Percentiles rank a stretch among this genome's conserved stretches.
phyloP scores from a whole-genome alignment of 2,329 filamentous ascomycete species.

The Colletotrichum tropicale region DNA sequence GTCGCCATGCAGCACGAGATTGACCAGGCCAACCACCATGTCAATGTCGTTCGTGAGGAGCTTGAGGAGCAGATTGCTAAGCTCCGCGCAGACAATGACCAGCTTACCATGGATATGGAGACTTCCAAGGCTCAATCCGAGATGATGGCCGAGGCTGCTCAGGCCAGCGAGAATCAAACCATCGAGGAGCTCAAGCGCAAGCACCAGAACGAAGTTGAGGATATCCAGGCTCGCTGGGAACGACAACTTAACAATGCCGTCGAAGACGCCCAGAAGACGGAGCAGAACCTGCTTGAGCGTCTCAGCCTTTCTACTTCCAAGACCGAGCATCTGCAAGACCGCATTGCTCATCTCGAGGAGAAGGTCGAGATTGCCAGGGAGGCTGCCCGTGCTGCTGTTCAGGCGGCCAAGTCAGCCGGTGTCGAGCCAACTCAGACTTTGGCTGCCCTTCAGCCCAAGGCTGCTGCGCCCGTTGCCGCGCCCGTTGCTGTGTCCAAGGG shows the following conservation, averaged over 20 bases:
- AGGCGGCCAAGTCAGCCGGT: slow-evolving; percentile 69
- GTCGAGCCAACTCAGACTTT: slow-evolving; percentile 35
- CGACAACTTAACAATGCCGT: slow-evolving; percentile 73
- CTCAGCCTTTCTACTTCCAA: slow-evolving; percentile 84
- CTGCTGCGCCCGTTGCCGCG: slow-evolving; percentile 45
- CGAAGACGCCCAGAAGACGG: slow-evolving; percentile 82
- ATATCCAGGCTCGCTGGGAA: slow-evolving; percentile 77
- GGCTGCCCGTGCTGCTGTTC: slow-evolving; percentile 81
- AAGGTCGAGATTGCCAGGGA: slow-evolving; percentile 89
- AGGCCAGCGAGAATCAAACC: slow-evolving; percentile 67
- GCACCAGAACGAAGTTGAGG: slow-evolving; percentile 73
- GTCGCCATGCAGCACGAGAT: slow-evolving; percentile 81
- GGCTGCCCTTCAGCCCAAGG: slow-evolving; percentile 33
- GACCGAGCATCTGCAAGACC: slow-evolving; percentile 84
- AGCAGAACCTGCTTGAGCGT: slow-evolving; percentile 80
- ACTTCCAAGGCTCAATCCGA: slow-evolving; percentile 82
- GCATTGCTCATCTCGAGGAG: slow-evolving; percentile 83
- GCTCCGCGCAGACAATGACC: slow-evolving; percentile 77
- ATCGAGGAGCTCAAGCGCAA: slow-evolving; percentile 57
- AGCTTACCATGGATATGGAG: slow-evolving; percentile 78
- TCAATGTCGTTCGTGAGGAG: slow-evolving; percentile 81
- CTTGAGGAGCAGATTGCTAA: slow-evolving; percentile 80
- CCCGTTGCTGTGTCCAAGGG: slow-evolving; percentile 35
- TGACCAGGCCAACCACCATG: slow-evolving; percentile 82
- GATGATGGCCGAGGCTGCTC: slow-evolving; percentile 82